Conservation (phyloP, 139 green algal species). For the Volvox reticuliferus region DNA sequence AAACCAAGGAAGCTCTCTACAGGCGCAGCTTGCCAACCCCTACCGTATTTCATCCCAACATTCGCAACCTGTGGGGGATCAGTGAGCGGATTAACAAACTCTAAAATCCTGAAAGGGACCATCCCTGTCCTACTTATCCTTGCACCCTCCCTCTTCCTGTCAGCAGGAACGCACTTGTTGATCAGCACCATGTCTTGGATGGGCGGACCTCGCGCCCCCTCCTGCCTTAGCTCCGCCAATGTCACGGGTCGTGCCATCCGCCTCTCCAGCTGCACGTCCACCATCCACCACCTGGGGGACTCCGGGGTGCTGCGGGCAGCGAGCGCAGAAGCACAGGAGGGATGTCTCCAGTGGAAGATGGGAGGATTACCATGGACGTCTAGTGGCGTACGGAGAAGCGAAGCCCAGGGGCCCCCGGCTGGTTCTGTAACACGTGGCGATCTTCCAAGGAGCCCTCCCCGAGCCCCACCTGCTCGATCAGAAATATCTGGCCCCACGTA, state of each 20-base stretch:
- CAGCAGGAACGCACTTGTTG: constrained; percentile 5
- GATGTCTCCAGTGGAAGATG: not conserved
- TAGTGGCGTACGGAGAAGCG: too few relatives aligned
- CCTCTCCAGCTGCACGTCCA: constrained; percentile 72
- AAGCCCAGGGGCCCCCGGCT: too few relatives aligned
- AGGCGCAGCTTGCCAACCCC: too few relatives aligned
- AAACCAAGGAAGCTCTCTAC: too few relatives aligned
- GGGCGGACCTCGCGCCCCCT: not conserved
- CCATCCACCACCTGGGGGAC: constrained; percentile 73
- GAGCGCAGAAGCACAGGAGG: not conserved
- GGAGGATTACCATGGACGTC: not conserved
- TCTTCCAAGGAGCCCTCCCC: not conserved
- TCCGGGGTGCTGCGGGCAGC: constrained; percentile 35
- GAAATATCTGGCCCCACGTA: not conserved
- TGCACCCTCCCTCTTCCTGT: not conserved
- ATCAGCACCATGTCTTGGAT: constrained; percentile 31
- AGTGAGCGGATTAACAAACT: too few relatives aligned
- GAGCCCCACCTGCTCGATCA: not conserved
- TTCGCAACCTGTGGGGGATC: too few relatives aligned
- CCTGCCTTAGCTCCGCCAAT: constrained; percentile 37
- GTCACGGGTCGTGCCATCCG: constrained; percentile 22
- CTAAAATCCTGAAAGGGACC: too few relatives aligned
- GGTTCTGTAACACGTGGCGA: too few relatives aligned
- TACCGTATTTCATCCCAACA: too few relatives aligned
- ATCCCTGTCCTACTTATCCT: not conserved